Evolutionary conservation across 2,329 filamentous ascomycete genomes (phyloP).

Genomic region (Teratosphaeria nubilosa): DNA sequence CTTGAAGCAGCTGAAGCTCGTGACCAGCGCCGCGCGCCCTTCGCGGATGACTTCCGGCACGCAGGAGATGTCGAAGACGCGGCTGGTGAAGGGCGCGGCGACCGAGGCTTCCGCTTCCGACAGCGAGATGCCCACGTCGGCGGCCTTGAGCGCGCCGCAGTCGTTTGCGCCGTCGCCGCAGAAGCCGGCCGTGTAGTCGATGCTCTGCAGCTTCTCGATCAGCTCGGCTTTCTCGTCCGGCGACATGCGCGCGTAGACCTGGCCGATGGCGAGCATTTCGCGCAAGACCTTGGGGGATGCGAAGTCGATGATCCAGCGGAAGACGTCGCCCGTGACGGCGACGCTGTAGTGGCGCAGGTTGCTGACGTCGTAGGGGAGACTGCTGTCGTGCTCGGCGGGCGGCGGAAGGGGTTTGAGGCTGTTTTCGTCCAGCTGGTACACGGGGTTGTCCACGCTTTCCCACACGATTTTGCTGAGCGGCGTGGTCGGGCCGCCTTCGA

Average conservation of each 20-base stretch:
- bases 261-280: constrained; percentile 80
- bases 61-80: constrained; percentile 92
- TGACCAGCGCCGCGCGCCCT: constrained; percentile 89
- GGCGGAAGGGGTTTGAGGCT: constrained; percentile 70
- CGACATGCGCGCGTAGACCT: constrained; percentile 96
- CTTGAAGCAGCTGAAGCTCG: constrained; percentile 98
- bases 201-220: constrained; percentile 90
- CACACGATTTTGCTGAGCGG: constrained; percentile 66
- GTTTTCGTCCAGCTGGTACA: constrained; percentile 65
- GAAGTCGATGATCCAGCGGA: constrained; percentile 92
- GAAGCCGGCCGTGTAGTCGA: constrained; percentile 91
- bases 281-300: constrained; percentile 70
- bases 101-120: constrained; percentile 97
- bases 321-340: constrained; percentile 85
- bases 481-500: constrained; percentile 65
- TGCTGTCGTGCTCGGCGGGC: constrained; percentile 64
- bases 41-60: constrained; percentile 89
- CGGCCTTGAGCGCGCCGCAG: constrained; percentile 90
- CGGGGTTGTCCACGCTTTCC: constrained; percentile 88
- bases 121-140: constrained; percentile 92
- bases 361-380: constrained; percentile 72
- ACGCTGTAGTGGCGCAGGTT: constrained; percentile 79
- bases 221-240: constrained; percentile 97
- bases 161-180: constrained; percentile 97
- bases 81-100: constrained; percentile 92